phyloP scores from a whole-genome alignment of 352 stramenopile genomes.

The Plasmopara viticola region DNA sequence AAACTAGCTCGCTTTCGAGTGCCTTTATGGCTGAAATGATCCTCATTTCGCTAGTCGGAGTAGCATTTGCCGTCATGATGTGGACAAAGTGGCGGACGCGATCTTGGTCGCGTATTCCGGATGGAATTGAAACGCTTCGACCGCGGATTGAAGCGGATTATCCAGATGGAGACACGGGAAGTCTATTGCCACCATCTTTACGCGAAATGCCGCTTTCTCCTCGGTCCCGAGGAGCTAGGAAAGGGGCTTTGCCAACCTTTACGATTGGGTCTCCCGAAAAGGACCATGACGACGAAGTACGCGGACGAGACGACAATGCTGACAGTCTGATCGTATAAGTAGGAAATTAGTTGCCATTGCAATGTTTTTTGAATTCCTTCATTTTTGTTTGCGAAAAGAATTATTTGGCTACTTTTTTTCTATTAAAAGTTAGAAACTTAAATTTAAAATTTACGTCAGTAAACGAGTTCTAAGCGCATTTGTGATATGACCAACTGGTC shows the following conservation, averaged over 20 bases:
- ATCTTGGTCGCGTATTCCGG: slow-evolving; percentile 49
- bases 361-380: too few species aligned
- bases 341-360: too few species aligned
- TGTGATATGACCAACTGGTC: too few species aligned
- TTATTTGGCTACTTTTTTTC: too few species aligned
- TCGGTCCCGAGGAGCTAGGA: slow-evolving; percentile 21
- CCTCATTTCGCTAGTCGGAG: slow-evolving; percentile 43
- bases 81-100: slow-evolving; percentile 48
- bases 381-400: too few species aligned
- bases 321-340: background rate
- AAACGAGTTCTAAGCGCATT: too few species aligned
- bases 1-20: slow-evolving; percentile 17
- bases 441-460: too few species aligned
- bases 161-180: slow-evolving; percentile 15
- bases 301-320: slow-evolving; percentile 12
- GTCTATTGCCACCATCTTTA: slow-evolving; percentile 11
- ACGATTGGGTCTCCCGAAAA: slow-evolving; percentile 40
- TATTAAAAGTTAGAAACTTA: too few species aligned
- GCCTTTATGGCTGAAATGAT: slow-evolving; percentile 51
- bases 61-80: slow-evolving; percentile 45
- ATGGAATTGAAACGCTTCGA: slow-evolving; percentile 23
- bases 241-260: slow-evolving; percentile 31
- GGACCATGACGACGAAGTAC: slow-evolving; percentile 27
- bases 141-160: slow-evolving; percentile 15
- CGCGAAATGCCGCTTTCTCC: slow-evolving; percentile 24